Evolutionary conservation across 2,329 filamentous ascomycete genomes (phyloP).

Genomic region (Tolypocladium endophyticum): DNA sequence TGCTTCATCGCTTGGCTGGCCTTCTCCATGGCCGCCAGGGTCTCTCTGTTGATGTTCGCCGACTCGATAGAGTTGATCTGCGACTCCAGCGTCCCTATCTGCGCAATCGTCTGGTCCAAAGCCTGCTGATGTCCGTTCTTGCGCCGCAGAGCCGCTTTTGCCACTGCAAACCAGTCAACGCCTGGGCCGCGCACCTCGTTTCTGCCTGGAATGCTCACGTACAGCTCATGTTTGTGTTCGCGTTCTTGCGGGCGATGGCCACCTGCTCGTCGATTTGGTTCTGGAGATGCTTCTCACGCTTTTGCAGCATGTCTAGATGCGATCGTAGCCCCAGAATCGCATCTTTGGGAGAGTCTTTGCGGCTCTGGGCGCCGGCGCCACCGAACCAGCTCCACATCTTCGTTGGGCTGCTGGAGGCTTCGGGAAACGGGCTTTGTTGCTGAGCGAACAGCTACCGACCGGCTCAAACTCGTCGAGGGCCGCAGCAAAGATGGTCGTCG

Average conservation of each 20-base stretch:
- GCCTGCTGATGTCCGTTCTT: slow-evolving; percentile 93
- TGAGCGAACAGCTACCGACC: background rate
- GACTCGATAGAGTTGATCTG: slow-evolving; percentile 96
- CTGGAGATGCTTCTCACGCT: slow-evolving; percentile 84
- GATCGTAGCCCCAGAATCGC: slow-evolving; percentile 80
- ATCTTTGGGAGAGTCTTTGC: slow-evolving; percentile 92
- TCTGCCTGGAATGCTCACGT: slow-evolving; percentile 20
- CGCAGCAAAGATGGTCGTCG: background rate
- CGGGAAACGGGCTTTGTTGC: background rate
- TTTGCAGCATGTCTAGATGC: slow-evolving; percentile 95
- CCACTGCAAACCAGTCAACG: slow-evolving; percentile 46
- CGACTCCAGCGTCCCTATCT: slow-evolving; percentile 86
- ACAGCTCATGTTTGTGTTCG: slow-evolving; percentile 83
- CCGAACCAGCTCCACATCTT: slow-evolving; percentile 85
- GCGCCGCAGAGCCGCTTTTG: slow-evolving; percentile 78
- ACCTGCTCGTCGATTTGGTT: slow-evolving; percentile 92
- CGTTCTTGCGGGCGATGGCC: slow-evolving; percentile 75
- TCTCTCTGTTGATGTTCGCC: slow-evolving; percentile 98
- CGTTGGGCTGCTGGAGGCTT: slow-evolving; percentile 4
- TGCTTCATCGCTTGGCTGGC: slow-evolving; percentile 84
- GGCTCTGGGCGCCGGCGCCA: slow-evolving; percentile 59
- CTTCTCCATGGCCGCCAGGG: slow-evolving; percentile 84
- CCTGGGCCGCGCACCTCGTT: slow-evolving; percentile 6
- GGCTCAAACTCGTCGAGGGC: background rate
- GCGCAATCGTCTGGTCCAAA: slow-evolving; percentile 78